Evolutionary conservation across 2,329 filamentous ascomycete species (phyloP), one percentile per base, ranked within the genome.

Genomic region (Fusarium scirpi): DNA sequence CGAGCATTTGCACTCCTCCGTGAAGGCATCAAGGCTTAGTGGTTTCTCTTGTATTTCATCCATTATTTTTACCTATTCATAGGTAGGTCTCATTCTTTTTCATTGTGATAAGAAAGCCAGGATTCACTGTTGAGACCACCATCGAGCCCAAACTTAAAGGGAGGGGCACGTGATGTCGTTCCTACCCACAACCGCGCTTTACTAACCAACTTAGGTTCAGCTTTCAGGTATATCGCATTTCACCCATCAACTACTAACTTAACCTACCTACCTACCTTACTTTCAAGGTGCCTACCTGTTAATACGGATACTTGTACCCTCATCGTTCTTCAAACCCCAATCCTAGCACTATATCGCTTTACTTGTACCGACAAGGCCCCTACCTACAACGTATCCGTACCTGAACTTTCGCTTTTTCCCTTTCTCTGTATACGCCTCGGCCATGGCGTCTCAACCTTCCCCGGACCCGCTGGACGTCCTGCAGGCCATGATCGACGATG

Each of bases 401-500:
- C 43, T 30, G 27, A 20, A 40, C 46, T 45, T 32, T 40, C 32
- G 34, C 27, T 16, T 38, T 13, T 40, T 18, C 20, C 25, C 20
- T 12, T 41, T 41, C 22, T 52, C 20, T 22, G 20, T 16, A 54
- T 16, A 46, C 32, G 52, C 43, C 43, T 47, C 30, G 41, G 48
- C 24, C 55, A 81, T 81, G 78, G 76, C 80, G 54, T 71, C 76
- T 18, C 71, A 77, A 57, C 71, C 76, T 57, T 70, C 78, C 57
- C 77, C 79, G 63, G 80, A 83, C 55, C 78, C 84, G 29, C 73
- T 87, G 25, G 82, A 85, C 56, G 77, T 82, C 60, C 80, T 89
- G n/a, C 82, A 88, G 74, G 79, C 80, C 56, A 83, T 86, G 71
- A 80, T 89, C 69, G 86, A 87, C 70, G 85, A 86, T 65, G 83